Base-by-base conservation (phyloP, 2,329 filamentous ascomycete species). In the Xylaria arbuscula region DNA sequence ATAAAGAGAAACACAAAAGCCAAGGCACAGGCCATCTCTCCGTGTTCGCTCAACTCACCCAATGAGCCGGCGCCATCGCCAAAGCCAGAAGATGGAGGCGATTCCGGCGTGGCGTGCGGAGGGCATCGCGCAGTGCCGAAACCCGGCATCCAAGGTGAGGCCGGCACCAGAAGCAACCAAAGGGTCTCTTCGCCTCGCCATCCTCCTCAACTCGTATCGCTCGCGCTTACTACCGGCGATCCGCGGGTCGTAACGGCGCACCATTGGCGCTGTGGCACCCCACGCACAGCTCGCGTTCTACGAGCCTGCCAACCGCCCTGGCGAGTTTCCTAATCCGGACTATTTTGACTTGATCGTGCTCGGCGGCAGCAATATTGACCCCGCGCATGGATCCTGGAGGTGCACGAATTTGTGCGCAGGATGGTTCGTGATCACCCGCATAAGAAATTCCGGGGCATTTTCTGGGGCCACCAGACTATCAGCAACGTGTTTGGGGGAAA, bases 401-500 rank as follows among this genome's bases (percentile, higher is more conserved):
- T 83, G 7, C 78, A 83, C 67, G 72, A 76, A 2, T 84, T 81
- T 67, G 72, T 84, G 17, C 74, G 78, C 24, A 73, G 74, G 5
- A 73, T 81, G 13, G 79, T 80, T 15, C 64, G 70, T 13, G 70
- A 74, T 13, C 76, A 74, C 66, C 77, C 78, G 13, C 70, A 72
- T 28, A 77, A 78, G 71, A 79, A 78, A 68, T 64, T 78, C 50
- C 34, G 83, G 76, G 82, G 84, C 32, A 84, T 83, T 59, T 86
- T 84, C 72, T 84, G 82, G 82, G 82, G 82, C 13, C 82, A 84
- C 72, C 82, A 84, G 72, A 82, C 80, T 9, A 80, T 83, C 48
- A 74, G 74, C 4, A 72, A 79, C 19, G 71, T 82, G 22, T 81
- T 83, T 65, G 80, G 80, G 4, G 82, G 79, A 1, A 74, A 72